These are phyloP conservation scores for Saccharata proteae DNA, from an alignment of 2,329 filamentous ascomycete species.

Conservation along the genomic window DNA sequence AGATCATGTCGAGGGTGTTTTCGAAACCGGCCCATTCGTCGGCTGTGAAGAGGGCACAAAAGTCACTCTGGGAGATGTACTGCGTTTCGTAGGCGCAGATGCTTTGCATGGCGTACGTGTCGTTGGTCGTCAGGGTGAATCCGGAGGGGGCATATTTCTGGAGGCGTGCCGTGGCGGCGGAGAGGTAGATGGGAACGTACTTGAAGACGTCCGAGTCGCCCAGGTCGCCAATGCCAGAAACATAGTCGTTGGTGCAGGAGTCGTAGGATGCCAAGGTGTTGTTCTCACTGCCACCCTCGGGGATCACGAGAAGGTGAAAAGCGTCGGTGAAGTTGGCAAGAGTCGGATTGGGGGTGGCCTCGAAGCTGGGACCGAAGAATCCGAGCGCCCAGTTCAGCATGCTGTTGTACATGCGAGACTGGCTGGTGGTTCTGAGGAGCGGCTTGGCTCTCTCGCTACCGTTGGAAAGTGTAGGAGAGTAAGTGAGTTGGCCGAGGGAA, in stretches of 20 bases:
- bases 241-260: conserved; percentile 33
- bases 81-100: conserved; percentile 44
- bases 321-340: conserved; percentile 29
- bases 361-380: conserved; percentile 39
- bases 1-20: conserved; percentile 41
- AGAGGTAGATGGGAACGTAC: conserved; percentile 37
- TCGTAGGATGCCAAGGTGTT: conserved; percentile 39
- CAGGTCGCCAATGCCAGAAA: conserved; percentile 20
- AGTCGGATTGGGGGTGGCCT: conserved; percentile 22
- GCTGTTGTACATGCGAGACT: conserved; percentile 44
- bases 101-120: conserved; percentile 37
- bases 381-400: conserved; percentile 41
- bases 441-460: conserved; percentile 27
- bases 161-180: conserved; percentile 33
- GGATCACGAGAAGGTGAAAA: conserved; percentile 39
- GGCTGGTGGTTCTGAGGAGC: conserved; percentile 41
- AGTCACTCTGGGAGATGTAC: conserved; percentile 38
- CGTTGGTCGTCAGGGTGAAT: conserved; percentile 37
- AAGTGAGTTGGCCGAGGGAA: conserved; percentile 34
- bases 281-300: conserved; percentile 38
- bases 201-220: conserved; percentile 31
- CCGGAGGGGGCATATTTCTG: conserved; percentile 34
- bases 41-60: conserved; percentile 42
- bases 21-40: conserved; percentile 45
- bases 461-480: conserved; percentile 34